These are phyloP conservation scores for Aspergillus ostianus DNA, from an alignment of 495 filamentous ascomycete species.

Conservation along the genomic window DNA sequence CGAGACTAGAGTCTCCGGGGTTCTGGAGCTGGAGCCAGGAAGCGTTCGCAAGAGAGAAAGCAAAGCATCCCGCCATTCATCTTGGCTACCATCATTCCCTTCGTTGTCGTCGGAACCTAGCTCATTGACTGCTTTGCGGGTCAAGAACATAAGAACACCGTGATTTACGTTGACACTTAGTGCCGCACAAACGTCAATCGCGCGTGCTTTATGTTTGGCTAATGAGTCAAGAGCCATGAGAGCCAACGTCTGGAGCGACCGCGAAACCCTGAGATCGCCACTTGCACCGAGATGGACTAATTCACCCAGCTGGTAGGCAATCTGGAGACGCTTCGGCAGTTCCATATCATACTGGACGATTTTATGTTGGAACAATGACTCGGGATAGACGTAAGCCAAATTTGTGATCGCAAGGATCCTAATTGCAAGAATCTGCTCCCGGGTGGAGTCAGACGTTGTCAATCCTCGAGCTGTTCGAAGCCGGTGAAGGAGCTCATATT, in stretches of 20 bases:
- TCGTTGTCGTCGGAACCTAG: slow-evolving; percentile 61
- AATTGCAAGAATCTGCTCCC: slow-evolving; percentile 75
- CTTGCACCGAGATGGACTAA: slow-evolving; percentile 74
- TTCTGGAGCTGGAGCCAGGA: slow-evolving; percentile 63
- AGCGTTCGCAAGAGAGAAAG: slow-evolving; percentile 79
- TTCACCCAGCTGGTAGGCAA: slow-evolving; percentile 89
- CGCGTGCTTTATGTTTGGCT: slow-evolving; percentile 70
- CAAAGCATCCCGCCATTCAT: slow-evolving; percentile 86
- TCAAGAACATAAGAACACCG: slow-evolving; percentile 89
- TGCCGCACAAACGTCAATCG: slow-evolving; percentile 77
- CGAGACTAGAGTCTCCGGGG: slow-evolving; percentile 71
- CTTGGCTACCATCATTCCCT: slow-evolving; percentile 58
- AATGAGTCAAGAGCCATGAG: slow-evolving; percentile 78
- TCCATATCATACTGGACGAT: slow-evolving; percentile 85
- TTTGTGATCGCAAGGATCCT: slow-evolving; percentile 89
- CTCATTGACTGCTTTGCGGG: slow-evolving; percentile 83
- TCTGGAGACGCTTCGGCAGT: slow-evolving; percentile 83
- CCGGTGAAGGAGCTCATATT: slow-evolving; percentile 85
- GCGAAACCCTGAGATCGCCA: slow-evolving; percentile 63
- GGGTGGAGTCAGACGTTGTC: slow-evolving; percentile 56
- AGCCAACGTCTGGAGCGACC: slow-evolving; percentile 78
- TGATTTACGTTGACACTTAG: slow-evolving; percentile 93
- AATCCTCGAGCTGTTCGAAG: slow-evolving; percentile 80
- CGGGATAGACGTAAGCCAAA: slow-evolving; percentile 81
- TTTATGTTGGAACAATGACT: slow-evolving; percentile 76